A percentile compares a stretch with the other conserved stretches of the same genome.
These are phyloP conservation scores for Fusarium falciforme DNA, from an alignment of 2,329 filamentous ascomycete genomes.

Conservation along the genomic window DNA sequence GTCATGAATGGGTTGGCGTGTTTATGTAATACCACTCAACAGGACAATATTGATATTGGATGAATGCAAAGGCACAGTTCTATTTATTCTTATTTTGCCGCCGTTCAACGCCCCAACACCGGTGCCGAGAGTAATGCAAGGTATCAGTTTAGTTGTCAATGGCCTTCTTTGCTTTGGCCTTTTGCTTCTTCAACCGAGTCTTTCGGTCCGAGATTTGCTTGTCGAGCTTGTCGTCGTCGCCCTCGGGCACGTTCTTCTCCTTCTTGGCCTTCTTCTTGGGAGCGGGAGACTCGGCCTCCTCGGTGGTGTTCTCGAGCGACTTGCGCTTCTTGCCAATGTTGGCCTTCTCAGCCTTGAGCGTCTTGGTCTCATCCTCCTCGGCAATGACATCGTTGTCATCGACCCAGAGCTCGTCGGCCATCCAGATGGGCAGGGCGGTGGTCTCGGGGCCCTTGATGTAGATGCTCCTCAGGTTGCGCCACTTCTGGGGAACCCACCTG, in stretches of 20 bases:
- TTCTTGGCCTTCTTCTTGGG: conserved; percentile 54
- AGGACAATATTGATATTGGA: conserved; percentile 30
- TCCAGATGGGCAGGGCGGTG: conserved; percentile 91
- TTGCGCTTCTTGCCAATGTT: conserved; percentile 76
- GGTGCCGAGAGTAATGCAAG: conserved; percentile 43
- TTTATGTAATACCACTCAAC: conserved; percentile 34
- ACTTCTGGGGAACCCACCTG: conserved; percentile 86
- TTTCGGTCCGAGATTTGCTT: conserved; percentile 71
- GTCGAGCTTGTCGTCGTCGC: conserved; percentile 65
- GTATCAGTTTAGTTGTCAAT: conserved; percentile 58
- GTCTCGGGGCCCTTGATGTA: conserved; percentile 94
- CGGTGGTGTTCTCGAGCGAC: conserved; percentile 53
- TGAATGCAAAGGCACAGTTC: conserved; percentile 34
- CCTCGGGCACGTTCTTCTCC: conserved; percentile 51
- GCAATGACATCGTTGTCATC: conserved; percentile 81
- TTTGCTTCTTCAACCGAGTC: conserved; percentile 68
- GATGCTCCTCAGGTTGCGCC: conserved; percentile 85
- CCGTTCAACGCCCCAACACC: conserved; percentile 50
- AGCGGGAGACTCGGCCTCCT: conserved; percentile 58
- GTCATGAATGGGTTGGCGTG: conserved; percentile 15
- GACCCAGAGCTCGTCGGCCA: conserved; percentile 91
- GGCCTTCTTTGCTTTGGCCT: conserved; percentile 66
- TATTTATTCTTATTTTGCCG: conserved; percentile 41
- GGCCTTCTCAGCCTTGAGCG: conserved; percentile 59
- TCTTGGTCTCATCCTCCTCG: conserved; percentile 63